Evolutionary conservation across 768 basidiomycete species (phyloP), one percentile per base, ranked within the genome.

Genomic region (Lactifluus piperatus): DNA sequence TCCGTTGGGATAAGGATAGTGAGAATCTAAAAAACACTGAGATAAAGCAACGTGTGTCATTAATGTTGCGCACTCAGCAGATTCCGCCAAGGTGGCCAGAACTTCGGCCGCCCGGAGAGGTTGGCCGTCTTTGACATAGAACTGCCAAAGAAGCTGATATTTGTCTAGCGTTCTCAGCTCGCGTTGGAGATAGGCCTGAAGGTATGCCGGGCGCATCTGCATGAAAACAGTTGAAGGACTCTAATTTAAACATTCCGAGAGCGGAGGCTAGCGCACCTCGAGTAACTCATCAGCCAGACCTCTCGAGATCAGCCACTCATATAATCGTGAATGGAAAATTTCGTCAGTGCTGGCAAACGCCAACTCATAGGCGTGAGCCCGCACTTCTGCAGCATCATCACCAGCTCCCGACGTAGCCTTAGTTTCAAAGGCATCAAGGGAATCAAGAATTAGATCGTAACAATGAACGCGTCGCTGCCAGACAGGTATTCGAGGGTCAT

Each of bases 71-170:
- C 62, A 94, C 91, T 88, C 79, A 18, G 80, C 80, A 14, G 92
- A 88, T 67, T 95, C 90, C 30, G 97, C 94, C 48, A 98, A 74
- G 14, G 80, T 76, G 13, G 81, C 81, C 46, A 98, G 80, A 0
- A 95, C 86, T 68, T 89, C 85, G 1, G 97, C 94, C 2, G 97
- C 95, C 45, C 88, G 81, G 47, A 94, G 70, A 32, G 88, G 88
- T 64, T 93, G 88, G 1, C 88, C 87, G 65, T 91, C 87, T 66
- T 95, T 90, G 53, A 95, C 93, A 68, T 97, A 95, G 73, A 91
- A 97, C 67, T 97, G 91, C 97, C 97, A 98, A 2, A 98, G 75
- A 1, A 99, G 74, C 66, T 98, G 91, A 67, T 80, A 84, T 69
- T 94, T 93, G 64, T 88, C 80, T 16, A 88, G 83, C 0, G 86